Conservation (phyloP, 2,329 filamentous ascomycete genomes). For the Colletotrichum truncatum region DNA sequence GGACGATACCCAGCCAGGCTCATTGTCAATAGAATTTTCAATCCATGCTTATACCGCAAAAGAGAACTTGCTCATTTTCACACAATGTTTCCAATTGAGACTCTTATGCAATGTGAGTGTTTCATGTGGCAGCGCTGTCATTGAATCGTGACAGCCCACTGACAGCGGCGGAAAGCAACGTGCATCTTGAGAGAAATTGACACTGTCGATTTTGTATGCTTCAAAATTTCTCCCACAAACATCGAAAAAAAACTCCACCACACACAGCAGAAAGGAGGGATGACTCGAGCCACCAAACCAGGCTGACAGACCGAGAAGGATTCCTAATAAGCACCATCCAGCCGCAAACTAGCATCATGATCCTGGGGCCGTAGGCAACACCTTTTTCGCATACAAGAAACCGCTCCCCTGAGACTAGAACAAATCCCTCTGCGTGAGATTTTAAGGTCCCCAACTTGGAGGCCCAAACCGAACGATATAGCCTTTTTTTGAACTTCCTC, state of each 20-base stretch:
- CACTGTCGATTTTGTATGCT: conserved; percentile 25
- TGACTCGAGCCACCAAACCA: conserved; percentile 26
- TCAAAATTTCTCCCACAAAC: conserved; percentile 20
- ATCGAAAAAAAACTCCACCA: conserved; percentile 15
- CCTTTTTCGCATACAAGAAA: conserved; percentile 1
- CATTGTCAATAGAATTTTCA: conserved; percentile 24
- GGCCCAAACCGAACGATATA: background rate
- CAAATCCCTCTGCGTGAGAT: conserved; percentile 20
- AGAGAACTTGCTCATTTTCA: conserved; percentile 7
- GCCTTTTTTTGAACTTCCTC: background rate
- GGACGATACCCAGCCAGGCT: conserved; percentile 28
- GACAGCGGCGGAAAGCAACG: background rate
- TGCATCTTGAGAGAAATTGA: background rate
- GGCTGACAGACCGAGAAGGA: conserved; percentile 11
- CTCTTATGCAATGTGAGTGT: background rate
- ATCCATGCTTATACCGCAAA: conserved; percentile 10
- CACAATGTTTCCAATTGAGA: background rate
- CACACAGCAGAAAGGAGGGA: background rate
- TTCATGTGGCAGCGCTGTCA: conserved; percentile 5
- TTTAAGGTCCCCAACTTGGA: background rate
- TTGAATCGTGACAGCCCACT: conserved; percentile 9
- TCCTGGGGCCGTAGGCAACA: conserved; percentile 23
- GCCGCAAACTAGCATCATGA: conserved; percentile 29
- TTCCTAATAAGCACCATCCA: conserved; percentile 7
- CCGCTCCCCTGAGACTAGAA: background rate